Evolutionary conservation across 2,329 filamentous ascomycete species (phyloP).

Genomic region (Hypomyces perniciosus): DNA sequence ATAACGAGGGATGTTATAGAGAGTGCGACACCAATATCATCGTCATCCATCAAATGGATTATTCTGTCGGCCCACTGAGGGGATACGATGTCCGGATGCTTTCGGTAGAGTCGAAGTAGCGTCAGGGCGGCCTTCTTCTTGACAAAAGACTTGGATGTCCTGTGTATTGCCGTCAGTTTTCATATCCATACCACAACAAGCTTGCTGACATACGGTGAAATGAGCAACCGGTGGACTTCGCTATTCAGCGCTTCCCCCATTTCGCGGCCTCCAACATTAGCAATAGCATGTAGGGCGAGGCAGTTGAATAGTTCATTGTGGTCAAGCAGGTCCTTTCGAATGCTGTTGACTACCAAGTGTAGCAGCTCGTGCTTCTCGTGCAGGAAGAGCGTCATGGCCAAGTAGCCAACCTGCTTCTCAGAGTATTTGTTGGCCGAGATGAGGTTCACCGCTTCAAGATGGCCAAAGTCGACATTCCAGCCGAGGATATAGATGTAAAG

Average conservation of each 20-base stretch:
- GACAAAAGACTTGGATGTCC: conserved; percentile 85
- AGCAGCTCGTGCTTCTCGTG: conserved; percentile 96
- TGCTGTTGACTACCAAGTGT: conserved; percentile 96
- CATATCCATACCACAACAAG: not conserved
- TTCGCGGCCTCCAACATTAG: conserved; percentile 92
- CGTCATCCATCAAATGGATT: conserved; percentile 97
- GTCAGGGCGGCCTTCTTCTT: conserved; percentile 99
- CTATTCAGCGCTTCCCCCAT: conserved; percentile 91
- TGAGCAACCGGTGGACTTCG: conserved; percentile 89
- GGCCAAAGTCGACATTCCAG: conserved; percentile 98
- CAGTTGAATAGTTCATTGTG: conserved; percentile 98
- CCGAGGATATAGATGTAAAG: conserved; percentile 98
- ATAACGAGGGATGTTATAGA: conserved; percentile 95
- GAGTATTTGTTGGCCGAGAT: conserved; percentile 97
- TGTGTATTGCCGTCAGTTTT: conserved; percentile 17
- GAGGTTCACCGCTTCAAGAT: conserved; percentile 95
- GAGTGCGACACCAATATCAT: conserved; percentile 86
- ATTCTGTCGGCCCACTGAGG: conserved; percentile 97
- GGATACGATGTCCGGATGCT: conserved; percentile 88
- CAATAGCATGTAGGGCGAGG: conserved; percentile 91
- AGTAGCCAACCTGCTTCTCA: conserved; percentile 98
- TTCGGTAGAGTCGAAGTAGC: conserved; percentile 86
- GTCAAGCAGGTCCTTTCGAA: conserved; percentile 90
- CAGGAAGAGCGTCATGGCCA: conserved; percentile 93
- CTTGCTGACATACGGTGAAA: conserved; percentile 69